phyloP scores from a whole-genome alignment of 164 flowering plant species.

The Akebia trifoliata region DNA sequence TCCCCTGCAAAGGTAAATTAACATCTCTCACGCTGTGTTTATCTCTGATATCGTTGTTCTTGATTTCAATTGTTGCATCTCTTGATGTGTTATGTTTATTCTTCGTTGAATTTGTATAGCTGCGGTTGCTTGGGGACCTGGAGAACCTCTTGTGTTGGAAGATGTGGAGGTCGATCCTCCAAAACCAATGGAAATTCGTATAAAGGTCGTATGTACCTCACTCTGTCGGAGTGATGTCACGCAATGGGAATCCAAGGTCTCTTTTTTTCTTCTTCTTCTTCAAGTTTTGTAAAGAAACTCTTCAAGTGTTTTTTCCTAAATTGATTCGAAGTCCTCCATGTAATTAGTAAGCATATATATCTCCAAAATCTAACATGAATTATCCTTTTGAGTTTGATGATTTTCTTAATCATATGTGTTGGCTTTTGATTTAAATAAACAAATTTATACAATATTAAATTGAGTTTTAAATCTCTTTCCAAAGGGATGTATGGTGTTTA shows the following conservation, averaged over 20 bases:
- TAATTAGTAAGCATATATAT: no score
- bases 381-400: no score
- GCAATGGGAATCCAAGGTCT: slow-evolving; percentile 80
- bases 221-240: slow-evolving; percentile 87
- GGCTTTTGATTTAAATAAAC: no score
- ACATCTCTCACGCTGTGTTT: not conserved
- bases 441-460: no score
- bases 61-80: not conserved
- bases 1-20: slow-evolving; percentile 20
- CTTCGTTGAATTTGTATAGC: slow-evolving; percentile 23
- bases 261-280: not conserved
- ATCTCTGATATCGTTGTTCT: not conserved
- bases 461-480: no score
- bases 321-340: no score
- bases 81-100: not conserved
- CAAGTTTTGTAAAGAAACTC: no score
- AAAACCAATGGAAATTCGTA: slow-evolving; percentile 62
- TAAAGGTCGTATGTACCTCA: slow-evolving; percentile 76
- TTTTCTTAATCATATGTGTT: no score
- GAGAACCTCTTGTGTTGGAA: slow-evolving; percentile 67
- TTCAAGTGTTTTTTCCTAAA: no score
- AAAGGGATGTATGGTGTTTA: no score
- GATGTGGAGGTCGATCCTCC: slow-evolving; percentile 83
- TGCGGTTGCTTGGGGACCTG: slow-evolving; percentile 84
- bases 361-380: no score